Evolutionary conservation across 805 yeast genomes (phyloP), one percentile per base, ranked within the genome.

Genomic region (Candida endomychidarum): DNA sequence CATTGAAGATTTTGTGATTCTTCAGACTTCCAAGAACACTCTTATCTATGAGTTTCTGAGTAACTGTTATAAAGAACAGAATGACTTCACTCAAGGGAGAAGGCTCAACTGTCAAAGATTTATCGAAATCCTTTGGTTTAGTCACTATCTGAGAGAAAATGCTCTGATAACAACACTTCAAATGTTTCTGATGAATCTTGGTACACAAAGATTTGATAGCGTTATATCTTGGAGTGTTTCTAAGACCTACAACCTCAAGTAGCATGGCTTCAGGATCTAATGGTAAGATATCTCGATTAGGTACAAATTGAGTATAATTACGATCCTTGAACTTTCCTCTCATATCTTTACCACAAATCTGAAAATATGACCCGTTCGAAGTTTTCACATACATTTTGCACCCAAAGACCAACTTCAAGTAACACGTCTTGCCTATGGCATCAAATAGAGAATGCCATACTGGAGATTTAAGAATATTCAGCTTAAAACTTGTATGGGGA

Each of bases 11-110:
- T 0, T 68, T 41, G 52, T 75, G 74, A 51, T 86, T 86, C 10
- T 51, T 45, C 2, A 46, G 50, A 2, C 75, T 56, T 0, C 95
- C 95, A 61, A 79, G 75, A 1, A 72, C 41, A 5, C 65, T 70
- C 0, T 49, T 16, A 0, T 89, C 86, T 16, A 83, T 60, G 0
- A 82, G 47, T 37, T 67, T 70, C 9, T 72, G 74, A 4, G 78
- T 39, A 0, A 80, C 38, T 0, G 64, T 51, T 1, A 72, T 46
- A 1, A 75, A 50, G 47, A 79, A 77, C 30, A 54, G 60, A 0
- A 72, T 47, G 0, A 83, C 78, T 0, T 45, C 26, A 4, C 38
- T 34, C 16, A 45, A 32, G 8, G 19, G 19, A 9, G 26, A 8
- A 8, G 35, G 19, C 7, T 32, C 19, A 21, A 32, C 35, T 12